phyloP scores from a whole-genome alignment of 768 basidiomycete species.

The Psilocybe subaeruginosa region DNA sequence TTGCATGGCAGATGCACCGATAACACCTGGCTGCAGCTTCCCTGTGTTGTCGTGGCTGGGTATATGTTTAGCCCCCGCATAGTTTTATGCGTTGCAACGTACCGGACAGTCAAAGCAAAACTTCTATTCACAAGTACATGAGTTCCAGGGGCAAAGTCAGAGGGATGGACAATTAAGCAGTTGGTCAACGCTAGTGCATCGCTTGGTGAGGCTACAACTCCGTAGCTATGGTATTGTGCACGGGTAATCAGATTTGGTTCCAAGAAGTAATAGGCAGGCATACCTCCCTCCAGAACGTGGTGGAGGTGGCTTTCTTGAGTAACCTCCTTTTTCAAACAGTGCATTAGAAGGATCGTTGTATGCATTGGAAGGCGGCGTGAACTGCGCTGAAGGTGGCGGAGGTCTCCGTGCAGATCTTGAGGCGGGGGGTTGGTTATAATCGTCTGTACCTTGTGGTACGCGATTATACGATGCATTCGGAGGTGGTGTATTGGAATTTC shows the following conservation, averaged over 20 bases:
- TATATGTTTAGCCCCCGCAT: background rate
- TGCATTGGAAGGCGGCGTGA: constrained; percentile 35
- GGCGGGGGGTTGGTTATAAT: constrained; percentile 28
- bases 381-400: constrained; percentile 44
- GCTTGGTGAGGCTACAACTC: constrained; percentile 63
- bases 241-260: background rate
- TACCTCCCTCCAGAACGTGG: constrained; percentile 36
- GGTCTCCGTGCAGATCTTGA: constrained; percentile 38
- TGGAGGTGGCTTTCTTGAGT: constrained; percentile 43
- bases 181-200: constrained; percentile 78
- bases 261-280: constrained; percentile 5
- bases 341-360: constrained; percentile 58
- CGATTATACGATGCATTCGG: constrained; percentile 40
- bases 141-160: constrained; percentile 72
- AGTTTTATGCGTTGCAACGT: constrained; percentile 19
- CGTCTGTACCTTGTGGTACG: constrained; percentile 30
- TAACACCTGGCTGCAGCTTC: constrained; percentile 63
- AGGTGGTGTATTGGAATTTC: constrained; percentile 38
- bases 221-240: constrained; percentile 41
- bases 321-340: constrained; percentile 53
- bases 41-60: constrained; percentile 79
- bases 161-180: constrained; percentile 77
- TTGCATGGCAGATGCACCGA: constrained; percentile 80
- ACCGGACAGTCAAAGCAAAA: constrained; percentile 79
- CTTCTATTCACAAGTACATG: constrained; percentile 78